These are phyloP conservation scores for Pythium brassicae DNA, from an alignment of 352 stramenopile species.

Conservation along the genomic window DNA sequence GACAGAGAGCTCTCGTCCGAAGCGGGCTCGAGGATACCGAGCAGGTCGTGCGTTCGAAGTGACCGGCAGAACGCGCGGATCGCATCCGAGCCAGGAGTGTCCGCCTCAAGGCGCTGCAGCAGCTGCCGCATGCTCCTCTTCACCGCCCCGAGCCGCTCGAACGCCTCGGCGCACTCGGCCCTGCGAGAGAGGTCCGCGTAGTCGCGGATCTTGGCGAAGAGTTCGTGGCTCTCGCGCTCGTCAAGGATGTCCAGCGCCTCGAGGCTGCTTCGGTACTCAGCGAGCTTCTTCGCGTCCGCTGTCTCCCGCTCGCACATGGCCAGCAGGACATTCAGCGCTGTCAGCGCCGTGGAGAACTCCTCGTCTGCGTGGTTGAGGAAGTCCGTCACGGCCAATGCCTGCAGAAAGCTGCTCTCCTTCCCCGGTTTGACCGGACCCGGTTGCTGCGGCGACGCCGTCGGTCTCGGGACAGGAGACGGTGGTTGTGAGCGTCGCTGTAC, in stretches of 20 bases:
- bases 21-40: slow-evolving; percentile 14
- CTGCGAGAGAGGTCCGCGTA: slow-evolving; percentile 23
- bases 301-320: slow-evolving; percentile 61
- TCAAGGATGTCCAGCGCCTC: slow-evolving; percentile 66
- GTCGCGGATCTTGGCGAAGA: slow-evolving; percentile 31
- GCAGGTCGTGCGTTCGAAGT: slow-evolving; percentile 35
- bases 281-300: slow-evolving; percentile 50
- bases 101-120: slow-evolving; percentile 44
- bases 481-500: not conserved
- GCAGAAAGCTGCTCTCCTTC: slow-evolving; percentile 58
- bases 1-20: not conserved
- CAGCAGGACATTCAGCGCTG: slow-evolving; percentile 70
- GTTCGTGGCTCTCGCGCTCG: slow-evolving; percentile 46
- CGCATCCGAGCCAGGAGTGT: slow-evolving; percentile 37
- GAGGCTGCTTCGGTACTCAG: slow-evolving; percentile 58
- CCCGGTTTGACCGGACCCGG: not conserved
- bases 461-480: not conserved
- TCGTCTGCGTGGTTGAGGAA: slow-evolving; percentile 74
- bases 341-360: slow-evolving; percentile 69
- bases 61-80: slow-evolving; percentile 48
- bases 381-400: slow-evolving; percentile 54
- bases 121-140: slow-evolving; percentile 62
- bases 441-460: not conserved
- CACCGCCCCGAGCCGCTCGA: slow-evolving; percentile 40
- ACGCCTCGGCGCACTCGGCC: slow-evolving; percentile 34